Conservation (phyloP, 768 basidiomycete genomes). For the Lactarius pseudohatsudake region DNA sequence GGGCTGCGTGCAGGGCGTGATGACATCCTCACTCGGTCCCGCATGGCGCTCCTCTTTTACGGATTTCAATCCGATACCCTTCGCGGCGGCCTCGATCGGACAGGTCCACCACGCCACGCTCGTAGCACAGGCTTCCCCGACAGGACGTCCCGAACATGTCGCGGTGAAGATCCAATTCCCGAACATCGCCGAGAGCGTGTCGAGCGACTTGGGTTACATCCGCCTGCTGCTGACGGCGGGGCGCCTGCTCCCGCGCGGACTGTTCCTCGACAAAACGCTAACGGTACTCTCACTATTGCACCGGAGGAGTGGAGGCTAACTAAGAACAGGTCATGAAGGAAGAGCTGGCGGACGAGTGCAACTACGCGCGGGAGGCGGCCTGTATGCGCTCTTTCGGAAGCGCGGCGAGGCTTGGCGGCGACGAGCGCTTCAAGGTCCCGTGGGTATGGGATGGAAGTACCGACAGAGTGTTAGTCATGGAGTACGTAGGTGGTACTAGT, state of each 20-base stretch:
- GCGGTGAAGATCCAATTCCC: conserved; percentile 96
- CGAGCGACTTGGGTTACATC: conserved; percentile 84
- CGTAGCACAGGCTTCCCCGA: conserved; percentile 50
- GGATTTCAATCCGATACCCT: conserved; percentile 80
- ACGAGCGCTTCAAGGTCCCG: conserved; percentile 76
- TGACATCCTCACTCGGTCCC: conserved; percentile 68
- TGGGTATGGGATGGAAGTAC: conserved; percentile 85
- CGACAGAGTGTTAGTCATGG: conserved; percentile 84
- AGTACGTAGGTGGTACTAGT: conserved; percentile 75
- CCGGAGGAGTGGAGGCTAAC: background rate
- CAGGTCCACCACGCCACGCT: conserved; percentile 86
- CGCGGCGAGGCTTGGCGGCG: conserved; percentile 49
- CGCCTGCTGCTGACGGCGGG: conserved; percentile 80
- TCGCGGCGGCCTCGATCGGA: conserved; percentile 95
- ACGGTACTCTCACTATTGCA: conserved; percentile 42
- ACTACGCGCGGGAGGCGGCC: conserved; percentile 81
- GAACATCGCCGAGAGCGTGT: conserved; percentile 81
- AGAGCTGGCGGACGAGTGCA: conserved; percentile 90
- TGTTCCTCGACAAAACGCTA: conserved; percentile 88
- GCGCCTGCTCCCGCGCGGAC: conserved; percentile 76
- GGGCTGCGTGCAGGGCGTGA: conserved; percentile 53
- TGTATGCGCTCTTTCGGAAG: conserved; percentile 63
- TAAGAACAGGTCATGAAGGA: conserved; percentile 73
- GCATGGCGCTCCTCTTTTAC: conserved; percentile 72
- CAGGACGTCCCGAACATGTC: conserved; percentile 54